Conservation (phyloP, 2,329 filamentous ascomycete species). For the Calonectria pseudoreteaudii region DNA sequence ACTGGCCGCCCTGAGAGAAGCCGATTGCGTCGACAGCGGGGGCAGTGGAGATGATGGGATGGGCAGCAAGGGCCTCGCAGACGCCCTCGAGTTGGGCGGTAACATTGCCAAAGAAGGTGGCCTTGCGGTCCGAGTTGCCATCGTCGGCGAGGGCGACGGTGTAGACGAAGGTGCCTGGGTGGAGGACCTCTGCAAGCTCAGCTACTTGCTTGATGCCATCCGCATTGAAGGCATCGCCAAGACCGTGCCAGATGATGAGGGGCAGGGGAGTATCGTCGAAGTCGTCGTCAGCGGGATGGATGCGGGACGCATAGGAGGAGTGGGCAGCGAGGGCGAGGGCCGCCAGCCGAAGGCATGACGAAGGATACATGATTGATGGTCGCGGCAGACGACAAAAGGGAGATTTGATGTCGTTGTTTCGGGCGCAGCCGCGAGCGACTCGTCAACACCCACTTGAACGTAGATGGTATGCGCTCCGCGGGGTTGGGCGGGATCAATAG, state of each 20-base stretch:
- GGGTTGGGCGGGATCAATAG: neutral
- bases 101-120: slow-evolving; percentile 92
- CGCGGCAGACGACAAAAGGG: neutral
- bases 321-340: slow-evolving; percentile 46
- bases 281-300: slow-evolving; percentile 46
- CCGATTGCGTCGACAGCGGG: slow-evolving; percentile 91
- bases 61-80: slow-evolving; percentile 79
- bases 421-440: neutral
- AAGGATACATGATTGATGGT: slow-evolving; percentile 27
- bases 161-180: slow-evolving; percentile 89
- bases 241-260: slow-evolving; percentile 93
- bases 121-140: slow-evolving; percentile 77
- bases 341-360: slow-evolving; percentile 41
- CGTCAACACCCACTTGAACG: neutral
- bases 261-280: slow-evolving; percentile 79
- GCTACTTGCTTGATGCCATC: slow-evolving; percentile 80
- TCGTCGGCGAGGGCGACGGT: slow-evolving; percentile 78
- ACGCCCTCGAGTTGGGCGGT: slow-evolving; percentile 81
- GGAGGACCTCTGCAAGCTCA: slow-evolving; percentile 75
- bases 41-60: slow-evolving; percentile 84
- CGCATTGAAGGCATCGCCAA: slow-evolving; percentile 79
- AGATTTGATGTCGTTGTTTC: neutral
- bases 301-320: slow-evolving; percentile 34
- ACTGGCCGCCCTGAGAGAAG: slow-evolving; percentile 96
- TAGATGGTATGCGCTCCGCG: neutral